Percentiles rank a stretch among this genome's conserved stretches.
These are phyloP conservation scores for Phytophthora pseudosyringae DNA, from an alignment of 352 stramenopile genomes.

Conservation along the genomic window DNA sequence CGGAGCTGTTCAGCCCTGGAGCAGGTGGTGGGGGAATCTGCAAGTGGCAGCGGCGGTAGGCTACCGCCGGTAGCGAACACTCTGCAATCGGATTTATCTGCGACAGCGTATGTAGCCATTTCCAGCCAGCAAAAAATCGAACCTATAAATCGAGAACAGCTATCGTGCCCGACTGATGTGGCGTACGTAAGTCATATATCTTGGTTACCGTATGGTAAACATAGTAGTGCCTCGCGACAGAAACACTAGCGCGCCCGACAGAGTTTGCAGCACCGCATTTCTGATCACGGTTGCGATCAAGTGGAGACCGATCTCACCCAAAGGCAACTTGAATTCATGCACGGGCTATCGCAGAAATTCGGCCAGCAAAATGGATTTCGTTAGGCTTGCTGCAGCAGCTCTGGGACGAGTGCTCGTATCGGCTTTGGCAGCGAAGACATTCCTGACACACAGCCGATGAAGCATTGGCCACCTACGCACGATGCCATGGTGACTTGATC, in stretches of 20 bases:
- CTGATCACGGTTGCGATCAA: slow-evolving; percentile 2
- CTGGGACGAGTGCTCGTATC: no score
- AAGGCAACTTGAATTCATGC: slow-evolving; percentile 6
- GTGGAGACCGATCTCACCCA: slow-evolving; percentile 6
- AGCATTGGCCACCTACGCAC: no score
- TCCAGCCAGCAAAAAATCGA: slow-evolving; percentile 7
- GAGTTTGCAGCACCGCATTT: neutral
- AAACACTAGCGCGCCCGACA: neutral
- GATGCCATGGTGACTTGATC: no score
- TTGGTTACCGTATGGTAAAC: neutral
- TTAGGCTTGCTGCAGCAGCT: neutral
- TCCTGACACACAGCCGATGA: no score
- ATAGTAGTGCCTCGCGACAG: neutral
- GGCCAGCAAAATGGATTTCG: neutral
- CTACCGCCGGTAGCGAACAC: no score
- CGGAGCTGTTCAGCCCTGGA: neutral
- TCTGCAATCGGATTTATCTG: neutral
- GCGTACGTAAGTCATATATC: neutral
- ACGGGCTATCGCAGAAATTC: neutral
- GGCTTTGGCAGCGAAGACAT: no score
- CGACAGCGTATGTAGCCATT: neutral
- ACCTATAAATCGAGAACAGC: neutral
- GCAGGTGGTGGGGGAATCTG: slow-evolving; percentile 6
- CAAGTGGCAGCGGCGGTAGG: no score
- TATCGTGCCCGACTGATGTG: slow-evolving; percentile 2